Evolutionary conservation across 1,139 yeast genomes (phyloP).

Genomic region (Citeromyces hawaiiensis): DNA sequence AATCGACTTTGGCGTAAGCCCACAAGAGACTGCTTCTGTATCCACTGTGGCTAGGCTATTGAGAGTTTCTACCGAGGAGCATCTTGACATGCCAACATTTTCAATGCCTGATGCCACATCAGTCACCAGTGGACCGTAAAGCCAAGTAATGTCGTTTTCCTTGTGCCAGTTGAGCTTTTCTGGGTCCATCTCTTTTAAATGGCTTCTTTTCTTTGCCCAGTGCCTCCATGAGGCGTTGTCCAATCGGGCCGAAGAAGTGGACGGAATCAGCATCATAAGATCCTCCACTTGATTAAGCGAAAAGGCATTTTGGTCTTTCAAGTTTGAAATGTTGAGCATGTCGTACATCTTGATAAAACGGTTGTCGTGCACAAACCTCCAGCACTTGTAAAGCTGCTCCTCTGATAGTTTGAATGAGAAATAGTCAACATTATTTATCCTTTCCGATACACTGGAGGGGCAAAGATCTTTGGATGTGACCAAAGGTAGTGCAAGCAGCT

Average conservation of each 20-base stretch:
- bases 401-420: slow-evolving; percentile 14
- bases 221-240: slow-evolving; percentile 83
- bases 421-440: slow-evolving; percentile 15
- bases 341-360: slow-evolving; percentile 17
- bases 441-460: slow-evolving; percentile 5
- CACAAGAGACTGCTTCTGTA: not conserved
- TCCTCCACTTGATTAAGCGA: slow-evolving; percentile 14
- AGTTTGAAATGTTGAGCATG: slow-evolving; percentile 13
- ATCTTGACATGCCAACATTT: not conserved
- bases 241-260: slow-evolving; percentile 35
- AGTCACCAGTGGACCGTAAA: slow-evolving; percentile 55
- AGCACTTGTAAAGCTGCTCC: slow-evolving; percentile 15
- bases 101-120: slow-evolving; percentile 6
- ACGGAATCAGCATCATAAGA: slow-evolving; percentile 16
- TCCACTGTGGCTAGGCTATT: not conserved
- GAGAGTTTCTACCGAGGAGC: not conserved
- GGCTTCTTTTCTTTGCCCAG: slow-evolving; percentile 68
- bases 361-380: slow-evolving; percentile 16
- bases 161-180: slow-evolving; percentile 70
- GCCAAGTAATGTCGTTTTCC: slow-evolving; percentile 70
- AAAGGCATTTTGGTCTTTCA: slow-evolving; percentile 6
- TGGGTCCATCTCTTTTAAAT: slow-evolving; percentile 57
- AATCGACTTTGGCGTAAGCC: slow-evolving; percentile 4
- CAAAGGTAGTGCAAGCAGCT: slow-evolving; percentile 12
- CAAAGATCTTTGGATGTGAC: slow-evolving; percentile 8